Evolutionary conservation across 1,139 yeast species (phyloP), one percentile per base, ranked within the genome.

Genomic region (Torulaspora globosa): DNA sequence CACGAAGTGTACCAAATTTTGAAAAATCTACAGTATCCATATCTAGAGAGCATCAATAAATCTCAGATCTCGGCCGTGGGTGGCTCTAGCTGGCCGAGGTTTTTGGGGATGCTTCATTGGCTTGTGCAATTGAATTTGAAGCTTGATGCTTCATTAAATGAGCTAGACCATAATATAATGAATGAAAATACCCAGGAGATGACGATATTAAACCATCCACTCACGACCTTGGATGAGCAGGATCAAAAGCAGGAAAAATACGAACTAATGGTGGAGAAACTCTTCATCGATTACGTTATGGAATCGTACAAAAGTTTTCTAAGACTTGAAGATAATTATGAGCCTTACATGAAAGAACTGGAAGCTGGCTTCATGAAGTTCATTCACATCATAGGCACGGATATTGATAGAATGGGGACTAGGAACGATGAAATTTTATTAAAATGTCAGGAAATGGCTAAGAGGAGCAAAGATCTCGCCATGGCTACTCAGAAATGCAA

Each of bases 41-140:
- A 83, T 63, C 65, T 88, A 48, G 95, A 86, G 36, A 73, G 85
- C 0, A 81, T 89, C 37, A 85, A 83, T 63, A 79, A 89, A 58
- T 82, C 92, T 0, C 95, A 87, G 62, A 81, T 89, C 28, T 81
- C 90, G 40, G 96, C 96, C 0, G 96, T 88, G 6, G 96, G 96
- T 1, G 95, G 96, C 1, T 84, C 84, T 48, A 83, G 83, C 58
- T 88, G 97, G 97, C 90, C 88, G 14, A 76, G 78, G 18, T 84
- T 87, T 57, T 67, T 89, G 43, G 96, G 94, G 1, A 79, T 89
- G 75, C 70, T 88, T 29, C 80, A 83, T 63, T 87, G 96, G 96
- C 62, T 87, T 41, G 80, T 84, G 10, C 78, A 78, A 57, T 68
- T 83, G 31, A 78, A 75, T 54, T 68, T 71, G 26, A 72, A 77